phyloP scores from a whole-genome alignment of 805 yeast species.

The Barnettozyma siamensis region DNA sequence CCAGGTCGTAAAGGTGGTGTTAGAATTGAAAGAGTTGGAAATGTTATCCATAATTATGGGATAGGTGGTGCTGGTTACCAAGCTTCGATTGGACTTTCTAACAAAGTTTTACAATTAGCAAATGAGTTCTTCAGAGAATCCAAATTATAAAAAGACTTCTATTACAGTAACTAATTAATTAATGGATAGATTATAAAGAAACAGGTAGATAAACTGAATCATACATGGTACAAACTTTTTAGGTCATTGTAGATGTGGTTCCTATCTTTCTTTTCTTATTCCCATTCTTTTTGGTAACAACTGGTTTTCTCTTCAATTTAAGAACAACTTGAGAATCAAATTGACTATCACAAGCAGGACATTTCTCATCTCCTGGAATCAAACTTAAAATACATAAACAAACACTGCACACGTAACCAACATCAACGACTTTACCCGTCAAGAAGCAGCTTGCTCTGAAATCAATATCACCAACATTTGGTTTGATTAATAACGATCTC shows the following conservation, averaged over 20 bases:
- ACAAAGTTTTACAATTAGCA: conserved; percentile 35
- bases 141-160: conserved; percentile 18
- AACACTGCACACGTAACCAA: conserved; percentile 93
- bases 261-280: conserved; percentile 28
- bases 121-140: conserved; percentile 24
- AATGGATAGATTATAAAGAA: too few relatives aligned
- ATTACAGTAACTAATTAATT: too few relatives aligned
- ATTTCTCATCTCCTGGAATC: conserved; percentile 58
- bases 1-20: conserved; percentile 62
- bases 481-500: conserved; percentile 69
- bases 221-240: too few relatives aligned
- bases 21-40: conserved; percentile 40
- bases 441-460: conserved; percentile 92
- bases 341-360: conserved; percentile 83
- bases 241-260: not conserved
- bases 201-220: too few relatives aligned
- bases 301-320: conserved; percentile 56
- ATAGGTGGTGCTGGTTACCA: conserved; percentile 79
- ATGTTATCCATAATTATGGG: conserved; percentile 59
- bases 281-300: conserved; percentile 35
- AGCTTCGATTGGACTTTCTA: conserved; percentile 59
- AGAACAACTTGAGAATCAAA: conserved; percentile 63
- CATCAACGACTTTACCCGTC: conserved; percentile 84
- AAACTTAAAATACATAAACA: conserved; percentile 76
- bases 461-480: conserved; percentile 75